A percentile compares a stretch with the other conserved stretches of the same genome.
phyloP scores from a whole-genome alignment of 176 grass and related monocot species.

The Juncus inflexus region DNA sequence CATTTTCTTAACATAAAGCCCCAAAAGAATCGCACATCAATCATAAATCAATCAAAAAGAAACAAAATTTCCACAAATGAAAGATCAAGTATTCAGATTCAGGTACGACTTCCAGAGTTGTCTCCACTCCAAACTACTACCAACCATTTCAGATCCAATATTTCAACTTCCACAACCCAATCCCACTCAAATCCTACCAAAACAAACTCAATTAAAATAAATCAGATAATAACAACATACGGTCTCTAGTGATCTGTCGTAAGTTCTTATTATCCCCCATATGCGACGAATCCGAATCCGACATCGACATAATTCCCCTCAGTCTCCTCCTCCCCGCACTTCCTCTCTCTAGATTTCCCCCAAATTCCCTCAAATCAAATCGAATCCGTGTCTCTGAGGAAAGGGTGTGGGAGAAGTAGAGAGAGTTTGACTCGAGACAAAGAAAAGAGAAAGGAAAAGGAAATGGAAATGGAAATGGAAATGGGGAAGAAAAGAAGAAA shows the following conservation, averaged over 20 bases:
- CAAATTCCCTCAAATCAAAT: neutral
- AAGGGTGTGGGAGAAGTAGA: neutral
- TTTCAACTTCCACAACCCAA: neutral
- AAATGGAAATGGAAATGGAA: slow-evolving; percentile 2
- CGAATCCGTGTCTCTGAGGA: slow-evolving; percentile 13
- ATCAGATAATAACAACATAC: slow-evolving; percentile 38
- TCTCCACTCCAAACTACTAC: neutral
- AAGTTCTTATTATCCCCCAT: slow-evolving; percentile 57
- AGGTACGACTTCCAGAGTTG: neutral
- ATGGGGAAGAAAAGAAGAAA: slow-evolving; percentile 1
- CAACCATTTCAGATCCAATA: neutral
- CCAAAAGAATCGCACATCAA: neutral
- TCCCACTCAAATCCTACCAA: neutral
- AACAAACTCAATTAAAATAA: slow-evolving; percentile 2
- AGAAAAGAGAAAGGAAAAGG: slow-evolving; percentile 23
- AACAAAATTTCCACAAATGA: slow-evolving; percentile 2
- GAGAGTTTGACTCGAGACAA: slow-evolving; percentile 11
- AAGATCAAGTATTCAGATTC: neutral
- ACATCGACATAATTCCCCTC: slow-evolving; percentile 55
- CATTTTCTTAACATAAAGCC: neutral
- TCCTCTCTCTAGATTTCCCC: neutral
- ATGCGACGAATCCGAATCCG: slow-evolving; percentile 80
- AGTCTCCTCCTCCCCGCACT: slow-evolving; percentile 16
- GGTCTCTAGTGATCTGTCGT: slow-evolving; percentile 74
- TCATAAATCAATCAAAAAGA: neutral